Evolutionary conservation across 2,329 filamentous ascomycete species (phyloP), one percentile per base, ranked within the genome.

Genomic region (Diaporthe humulicola): DNA sequence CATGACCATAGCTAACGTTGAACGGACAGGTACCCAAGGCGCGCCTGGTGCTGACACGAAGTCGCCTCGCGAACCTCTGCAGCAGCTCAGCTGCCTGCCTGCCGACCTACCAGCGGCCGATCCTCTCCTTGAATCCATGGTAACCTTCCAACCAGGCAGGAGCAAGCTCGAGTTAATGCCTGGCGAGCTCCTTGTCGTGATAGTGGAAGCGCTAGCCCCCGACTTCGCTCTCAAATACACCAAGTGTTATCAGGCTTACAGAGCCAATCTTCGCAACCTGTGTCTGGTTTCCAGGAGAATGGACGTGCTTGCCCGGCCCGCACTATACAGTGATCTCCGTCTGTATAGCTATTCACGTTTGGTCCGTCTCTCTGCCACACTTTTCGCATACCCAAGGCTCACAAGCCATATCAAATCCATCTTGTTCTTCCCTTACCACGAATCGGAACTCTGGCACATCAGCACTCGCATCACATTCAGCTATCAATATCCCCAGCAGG

Each of bases 401-500:
- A 28, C 25, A 42, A 7, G 58, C n/a, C 4, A 30, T 22, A n/a
- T 61, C 38, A 61, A 28, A 30, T 61, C 38, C 17, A 28, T 61
- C 15, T 6, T 42, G n/a, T 45, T 61, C 15, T 40, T 15, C 8
- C 57, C 57, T 61, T 17, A 6, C 12, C 38, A 8, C 33, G 2
- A 1, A 4, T 56, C 7, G 2, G 15, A 36, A 10, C n/a, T n/a
- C n/a, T n/a, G n/a, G n/a, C n/a, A n/a, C n/a, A n/a, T n/a, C n/a
- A n/a, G n/a, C n/a, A n/a, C n/a, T n/a, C n/a, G n/a, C n/a, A n/a
- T n/a, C n/a, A n/a, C n/a, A n/a, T n/a, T n/a, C n/a, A n/a, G n/a
- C n/a, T n/a, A n/a, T n/a, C n/a, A n/a, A n/a, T n/a, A 6, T 9
- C 7, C 2, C 4, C 8, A 2, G n/a, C 1, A 14, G 9, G 15